Percentiles rank a stretch among this genome's conserved stretches.
These are phyloP conservation scores for Clarireedia paspali DNA, from an alignment of 2,329 filamentous ascomycete species.

Conservation along the genomic window DNA sequence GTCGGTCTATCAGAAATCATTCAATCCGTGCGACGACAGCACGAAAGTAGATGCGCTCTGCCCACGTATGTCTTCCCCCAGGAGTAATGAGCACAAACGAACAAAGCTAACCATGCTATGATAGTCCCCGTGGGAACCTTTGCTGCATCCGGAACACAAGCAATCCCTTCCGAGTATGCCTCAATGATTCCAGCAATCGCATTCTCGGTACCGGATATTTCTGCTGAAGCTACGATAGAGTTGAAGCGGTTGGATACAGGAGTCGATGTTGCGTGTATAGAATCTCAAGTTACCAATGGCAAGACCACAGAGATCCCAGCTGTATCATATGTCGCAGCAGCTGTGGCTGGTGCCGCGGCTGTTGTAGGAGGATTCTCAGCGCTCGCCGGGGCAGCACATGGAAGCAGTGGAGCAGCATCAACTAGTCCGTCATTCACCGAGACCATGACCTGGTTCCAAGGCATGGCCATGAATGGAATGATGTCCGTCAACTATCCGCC, in stretches of 20 bases:
- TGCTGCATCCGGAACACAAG: slow-evolving; percentile 60
- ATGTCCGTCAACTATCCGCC: slow-evolving; percentile 80
- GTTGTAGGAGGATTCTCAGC: slow-evolving; percentile 66
- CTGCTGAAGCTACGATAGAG: slow-evolving; percentile 73
- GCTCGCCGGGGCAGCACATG: slow-evolving; percentile 48
- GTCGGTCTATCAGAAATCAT: slow-evolving; percentile 67
- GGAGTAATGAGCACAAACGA: background rate
- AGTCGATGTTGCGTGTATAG: slow-evolving; percentile 69
- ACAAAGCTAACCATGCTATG: slow-evolving; percentile 16
- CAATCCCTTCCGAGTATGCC: slow-evolving; percentile 64
- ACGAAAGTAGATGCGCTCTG: slow-evolving; percentile 70
- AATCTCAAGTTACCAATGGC: slow-evolving; percentile 76
- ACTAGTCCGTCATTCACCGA: slow-evolving; percentile 80
- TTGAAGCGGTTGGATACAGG: slow-evolving; percentile 55
- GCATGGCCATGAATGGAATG: slow-evolving; percentile 94
- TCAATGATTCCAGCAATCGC: slow-evolving; percentile 78
- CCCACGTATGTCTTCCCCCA: slow-evolving; percentile 47
- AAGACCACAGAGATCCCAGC: slow-evolving; percentile 70
- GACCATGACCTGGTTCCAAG: slow-evolving; percentile 84
- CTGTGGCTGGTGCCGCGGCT: slow-evolving; percentile 78
- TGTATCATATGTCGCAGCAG: slow-evolving; percentile 76
- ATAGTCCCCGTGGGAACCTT: slow-evolving; percentile 69
- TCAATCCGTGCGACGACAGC: slow-evolving; percentile 69
- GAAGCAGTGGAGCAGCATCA: slow-evolving; percentile 40
- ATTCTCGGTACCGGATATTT: slow-evolving; percentile 84